Evolutionary conservation across 208 protist species (phyloP).

Genomic region (Angomonas deanei): DNA sequence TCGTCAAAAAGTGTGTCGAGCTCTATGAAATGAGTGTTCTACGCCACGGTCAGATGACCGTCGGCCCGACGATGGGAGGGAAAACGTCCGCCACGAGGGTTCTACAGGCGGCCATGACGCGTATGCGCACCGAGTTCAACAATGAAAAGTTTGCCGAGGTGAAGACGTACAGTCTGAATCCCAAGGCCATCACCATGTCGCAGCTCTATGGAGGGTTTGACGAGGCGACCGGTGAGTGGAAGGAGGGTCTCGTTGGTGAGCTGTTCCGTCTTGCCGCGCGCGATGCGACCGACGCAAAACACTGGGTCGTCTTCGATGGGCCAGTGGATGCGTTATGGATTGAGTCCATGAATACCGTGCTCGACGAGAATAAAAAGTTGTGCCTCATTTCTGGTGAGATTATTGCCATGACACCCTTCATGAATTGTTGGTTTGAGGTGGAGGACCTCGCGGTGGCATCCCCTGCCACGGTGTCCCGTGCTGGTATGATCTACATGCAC

Average conservation of each 20-base stretch:
- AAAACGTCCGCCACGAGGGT: constrained; percentile 90
- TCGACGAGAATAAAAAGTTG: constrained; percentile 95
- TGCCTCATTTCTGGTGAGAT: constrained; percentile 94
- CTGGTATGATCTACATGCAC: constrained; percentile 98
- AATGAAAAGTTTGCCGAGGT: constrained; percentile 81
- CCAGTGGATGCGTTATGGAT: constrained; percentile 96
- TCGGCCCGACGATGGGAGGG: constrained; percentile 95
- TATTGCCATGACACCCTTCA: constrained; percentile 92
- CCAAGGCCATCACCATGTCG: constrained; percentile 97
- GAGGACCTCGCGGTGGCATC: constrained; percentile 96
- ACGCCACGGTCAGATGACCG: constrained; percentile 97
- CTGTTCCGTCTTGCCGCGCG: constrained; percentile 88
- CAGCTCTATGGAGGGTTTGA: constrained; percentile 97
- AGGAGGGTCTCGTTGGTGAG: constrained; percentile 93
- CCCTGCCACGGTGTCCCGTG: constrained; percentile 96
- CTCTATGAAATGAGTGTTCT: constrained; percentile 97
- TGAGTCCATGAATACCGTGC: constrained; percentile 94
- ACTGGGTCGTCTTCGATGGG: constrained; percentile 97
- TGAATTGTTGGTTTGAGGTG: constrained; percentile 97
- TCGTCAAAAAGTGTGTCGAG: constrained; percentile 96
- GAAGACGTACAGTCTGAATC: constrained; percentile 90
- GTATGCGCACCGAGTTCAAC: constrained; percentile 55
- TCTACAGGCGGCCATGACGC: constrained; percentile 85
- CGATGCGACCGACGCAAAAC: constrained; percentile 77
- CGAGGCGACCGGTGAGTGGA: constrained; percentile 95